Evolutionary conservation across 2,329 filamentous ascomycete genomes (phyloP).

Genomic region (Diaporthe capsici): DNA sequence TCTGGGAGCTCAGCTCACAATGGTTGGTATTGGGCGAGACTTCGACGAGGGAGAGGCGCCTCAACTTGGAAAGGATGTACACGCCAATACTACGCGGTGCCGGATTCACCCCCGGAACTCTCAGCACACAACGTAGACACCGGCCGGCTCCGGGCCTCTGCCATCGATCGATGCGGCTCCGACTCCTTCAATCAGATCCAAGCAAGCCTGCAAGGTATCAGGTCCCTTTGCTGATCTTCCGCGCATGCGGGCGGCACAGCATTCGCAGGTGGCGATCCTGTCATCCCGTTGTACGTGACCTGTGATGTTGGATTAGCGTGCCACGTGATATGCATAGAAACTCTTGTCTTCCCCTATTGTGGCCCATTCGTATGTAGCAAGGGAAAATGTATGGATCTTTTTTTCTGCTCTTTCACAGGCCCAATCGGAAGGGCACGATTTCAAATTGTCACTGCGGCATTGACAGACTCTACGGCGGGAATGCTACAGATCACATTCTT

Average conservation of each 20-base stretch:
- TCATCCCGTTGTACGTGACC: neutral
- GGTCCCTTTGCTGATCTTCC: too few relatives aligned
- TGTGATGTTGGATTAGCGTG: neutral
- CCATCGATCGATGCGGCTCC: neutral
- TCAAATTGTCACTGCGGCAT: neutral
- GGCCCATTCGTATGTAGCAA: too few relatives aligned
- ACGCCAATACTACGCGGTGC: neutral
- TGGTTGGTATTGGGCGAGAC: neutral
- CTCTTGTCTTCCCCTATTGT: too few relatives aligned
- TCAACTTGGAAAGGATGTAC: neutral
- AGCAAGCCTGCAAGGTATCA: neutral
- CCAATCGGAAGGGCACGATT: neutral
- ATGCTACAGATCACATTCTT: neutral
- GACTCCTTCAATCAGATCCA: neutral
- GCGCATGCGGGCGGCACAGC: too few relatives aligned
- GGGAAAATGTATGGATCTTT: too few relatives aligned
- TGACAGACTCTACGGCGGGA: neutral
- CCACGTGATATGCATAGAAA: neutral
- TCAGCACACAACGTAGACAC: neutral
- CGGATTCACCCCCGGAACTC: neutral
- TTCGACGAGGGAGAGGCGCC: too few relatives aligned
- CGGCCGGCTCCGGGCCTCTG: conserved; percentile 2
- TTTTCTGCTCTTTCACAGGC: too few relatives aligned
- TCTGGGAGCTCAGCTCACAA: too few relatives aligned
- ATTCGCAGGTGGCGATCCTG: neutral